These are phyloP conservation scores for Coemansia brasiliensis DNA, from an alignment of 192 early-diverging fungal species.

Conservation along the genomic window DNA sequence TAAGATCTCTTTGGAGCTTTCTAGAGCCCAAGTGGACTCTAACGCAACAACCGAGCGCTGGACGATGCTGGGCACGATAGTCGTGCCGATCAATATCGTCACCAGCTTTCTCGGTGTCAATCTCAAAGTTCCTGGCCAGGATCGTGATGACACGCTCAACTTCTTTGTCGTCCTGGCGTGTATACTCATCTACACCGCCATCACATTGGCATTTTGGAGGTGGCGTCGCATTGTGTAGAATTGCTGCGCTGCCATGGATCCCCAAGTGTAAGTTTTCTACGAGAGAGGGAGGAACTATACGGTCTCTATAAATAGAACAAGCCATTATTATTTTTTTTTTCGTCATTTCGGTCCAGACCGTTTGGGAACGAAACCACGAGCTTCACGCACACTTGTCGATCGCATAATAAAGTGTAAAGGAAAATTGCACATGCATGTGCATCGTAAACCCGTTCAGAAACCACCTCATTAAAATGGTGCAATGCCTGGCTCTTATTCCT, in stretches of 20 bases:
- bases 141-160: constrained; percentile 56
- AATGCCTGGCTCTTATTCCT: no score
- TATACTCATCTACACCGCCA: constrained; percentile 34
- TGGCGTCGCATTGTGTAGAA: constrained; percentile 28
- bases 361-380: background rate
- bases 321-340: background rate
- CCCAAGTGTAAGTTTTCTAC: no score
- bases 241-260: background rate
- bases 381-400: background rate
- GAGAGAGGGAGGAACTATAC: no score
- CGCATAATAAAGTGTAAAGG: background rate
- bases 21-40: constrained; percentile 39
- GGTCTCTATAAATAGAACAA: constrained; percentile 1
- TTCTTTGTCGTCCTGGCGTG: constrained; percentile 51
- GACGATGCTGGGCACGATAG: constrained; percentile 53
- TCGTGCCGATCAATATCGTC: constrained; percentile 54
- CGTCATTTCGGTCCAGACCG: constrained; percentile 3
- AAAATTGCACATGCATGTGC: constrained; percentile 1
- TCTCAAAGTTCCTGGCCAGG: constrained; percentile 68
- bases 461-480: no score
- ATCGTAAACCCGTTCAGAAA: background rate
- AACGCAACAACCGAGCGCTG: constrained; percentile 50
- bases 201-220: constrained; percentile 52
- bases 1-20: constrained; percentile 73
- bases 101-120: constrained; percentile 71